Evolutionary conservation across 345 rosid genomes (phyloP).

Genomic region (Reutealis trisperma): DNA sequence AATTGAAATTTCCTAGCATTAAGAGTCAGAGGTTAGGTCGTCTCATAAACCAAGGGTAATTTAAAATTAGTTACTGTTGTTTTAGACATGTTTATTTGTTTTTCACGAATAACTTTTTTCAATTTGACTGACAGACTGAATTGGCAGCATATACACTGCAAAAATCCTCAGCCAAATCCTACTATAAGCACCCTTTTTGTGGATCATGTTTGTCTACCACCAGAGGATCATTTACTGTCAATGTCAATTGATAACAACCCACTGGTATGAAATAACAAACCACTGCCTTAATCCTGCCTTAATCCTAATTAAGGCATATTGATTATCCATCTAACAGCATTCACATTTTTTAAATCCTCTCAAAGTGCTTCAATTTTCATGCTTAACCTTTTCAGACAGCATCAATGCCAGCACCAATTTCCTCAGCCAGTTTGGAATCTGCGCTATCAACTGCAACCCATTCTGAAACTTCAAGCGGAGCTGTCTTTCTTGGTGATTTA

Average conservation of each 20-base stretch:
- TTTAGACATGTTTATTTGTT: neutral
- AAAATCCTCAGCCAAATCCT: conserved; percentile 43
- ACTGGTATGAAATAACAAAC: conserved; percentile 24
- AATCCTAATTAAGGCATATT: neutral
- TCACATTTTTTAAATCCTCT: neutral
- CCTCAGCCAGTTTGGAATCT: conserved; percentile 20
- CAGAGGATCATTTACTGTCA: conserved; percentile 12
- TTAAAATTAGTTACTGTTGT: conserved; percentile 11
- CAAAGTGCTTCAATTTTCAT: conserved; percentile 14
- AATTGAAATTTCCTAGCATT: conserved; percentile 44
- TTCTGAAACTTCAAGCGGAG: conserved; percentile 23
- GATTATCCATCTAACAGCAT: conserved; percentile 4
- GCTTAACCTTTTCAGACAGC: conserved; percentile 35
- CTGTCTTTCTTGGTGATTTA: conserved; percentile 14
- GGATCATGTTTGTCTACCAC: conserved; percentile 45
- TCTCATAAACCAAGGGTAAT: conserved; percentile 54
- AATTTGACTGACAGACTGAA: conserved; percentile 45
- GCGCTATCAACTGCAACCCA: conserved; percentile 23
- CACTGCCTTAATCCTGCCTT: neutral
- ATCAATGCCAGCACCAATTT: conserved; percentile 20
- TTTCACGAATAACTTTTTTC: conserved; percentile 19
- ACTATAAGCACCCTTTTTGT: conserved; percentile 42
- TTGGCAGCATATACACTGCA: conserved; percentile 53
- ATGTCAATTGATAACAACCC: conserved; percentile 21
- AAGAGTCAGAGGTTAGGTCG: conserved; percentile 33